These are phyloP conservation scores for Boletus coffeatus DNA, from an alignment of 1,284 basidiomycete species.

Conservation along the genomic window DNA sequence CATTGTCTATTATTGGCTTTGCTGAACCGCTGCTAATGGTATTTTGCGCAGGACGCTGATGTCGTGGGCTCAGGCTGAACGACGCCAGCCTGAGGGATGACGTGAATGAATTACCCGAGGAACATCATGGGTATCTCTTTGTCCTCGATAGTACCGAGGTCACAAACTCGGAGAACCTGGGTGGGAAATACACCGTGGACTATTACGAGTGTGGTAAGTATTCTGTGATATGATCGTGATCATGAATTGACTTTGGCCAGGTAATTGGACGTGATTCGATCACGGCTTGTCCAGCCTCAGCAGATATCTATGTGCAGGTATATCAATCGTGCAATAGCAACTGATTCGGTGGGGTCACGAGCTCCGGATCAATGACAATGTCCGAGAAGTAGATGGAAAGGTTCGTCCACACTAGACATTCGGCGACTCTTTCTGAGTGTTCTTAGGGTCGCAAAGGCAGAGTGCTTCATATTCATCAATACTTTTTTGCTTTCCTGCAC, in stretches of 20 bases:
- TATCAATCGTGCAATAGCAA: too few relatives aligned
- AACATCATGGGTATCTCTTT: constrained; percentile 44
- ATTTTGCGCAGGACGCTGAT: constrained; percentile 18
- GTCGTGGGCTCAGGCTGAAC: constrained; percentile 12
- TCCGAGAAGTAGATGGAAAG: too few relatives aligned
- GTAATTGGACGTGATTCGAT: constrained; percentile 64
- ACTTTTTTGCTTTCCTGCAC: too few relatives aligned
- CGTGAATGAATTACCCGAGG: constrained; percentile 32
- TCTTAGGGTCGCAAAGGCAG: too few relatives aligned
- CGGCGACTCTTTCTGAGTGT: too few relatives aligned
- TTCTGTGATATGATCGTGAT: background rate
- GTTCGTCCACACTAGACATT: too few relatives aligned
- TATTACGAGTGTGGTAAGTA: constrained; percentile 41
- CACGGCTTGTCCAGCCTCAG: too few relatives aligned
- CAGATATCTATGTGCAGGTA: too few relatives aligned
- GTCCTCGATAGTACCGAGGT: constrained; percentile 53
- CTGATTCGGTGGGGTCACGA: too few relatives aligned
- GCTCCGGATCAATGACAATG: too few relatives aligned
- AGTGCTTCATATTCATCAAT: too few relatives aligned
- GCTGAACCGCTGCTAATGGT: constrained; percentile 4
- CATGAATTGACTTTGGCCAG: constrained; percentile 30
- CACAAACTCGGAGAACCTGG: constrained; percentile 29
- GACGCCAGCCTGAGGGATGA: constrained; percentile 35
- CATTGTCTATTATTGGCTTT: constrained; percentile 9
- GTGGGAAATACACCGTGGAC: constrained; percentile 44